phyloP scores from a whole-genome alignment of 305 asterid species.

The Solanum hybrid region DNA sequence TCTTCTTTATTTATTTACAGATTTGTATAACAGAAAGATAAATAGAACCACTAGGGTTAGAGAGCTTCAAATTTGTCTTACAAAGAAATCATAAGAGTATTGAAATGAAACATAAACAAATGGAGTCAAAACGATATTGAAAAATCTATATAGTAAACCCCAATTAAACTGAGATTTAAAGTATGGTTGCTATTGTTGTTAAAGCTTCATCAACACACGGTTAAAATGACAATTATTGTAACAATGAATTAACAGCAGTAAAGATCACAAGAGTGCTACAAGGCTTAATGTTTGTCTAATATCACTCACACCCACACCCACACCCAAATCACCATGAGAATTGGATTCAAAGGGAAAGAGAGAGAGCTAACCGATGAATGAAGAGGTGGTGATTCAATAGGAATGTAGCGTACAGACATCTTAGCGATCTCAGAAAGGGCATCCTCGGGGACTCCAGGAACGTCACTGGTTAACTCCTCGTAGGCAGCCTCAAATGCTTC shows the following conservation, averaged over 20 bases:
- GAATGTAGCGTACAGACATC: conserved; percentile 54
- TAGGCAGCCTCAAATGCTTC: conserved; percentile 73
- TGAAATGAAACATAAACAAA: not conserved
- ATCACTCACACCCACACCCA: not conserved
- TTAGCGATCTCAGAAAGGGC: conserved; percentile 66
- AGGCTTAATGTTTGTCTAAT: not conserved
- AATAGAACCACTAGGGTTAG: not conserved
- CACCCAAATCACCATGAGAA: not conserved
- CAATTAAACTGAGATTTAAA: too few relatives aligned
- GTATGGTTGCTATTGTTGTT: too few relatives aligned
- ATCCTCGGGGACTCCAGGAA: conserved; percentile 39
- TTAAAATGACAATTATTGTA: not conserved
- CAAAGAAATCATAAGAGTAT: not conserved
- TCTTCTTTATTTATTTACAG: not conserved
- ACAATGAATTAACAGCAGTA: not conserved
- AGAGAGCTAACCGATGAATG: conserved; percentile 52
- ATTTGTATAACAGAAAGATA: not conserved
- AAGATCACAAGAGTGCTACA: not conserved
- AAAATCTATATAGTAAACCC: too few relatives aligned
- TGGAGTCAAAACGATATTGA: not conserved
- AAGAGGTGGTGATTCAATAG: conserved; percentile 41
- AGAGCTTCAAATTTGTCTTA: not conserved
- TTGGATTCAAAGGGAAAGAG: not conserved
- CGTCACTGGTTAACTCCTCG: conserved; percentile 55
- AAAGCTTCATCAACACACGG: not conserved